Base-by-base conservation (phyloP, 83 land plant genomes). In the Isoetes engelmannii region DNA sequence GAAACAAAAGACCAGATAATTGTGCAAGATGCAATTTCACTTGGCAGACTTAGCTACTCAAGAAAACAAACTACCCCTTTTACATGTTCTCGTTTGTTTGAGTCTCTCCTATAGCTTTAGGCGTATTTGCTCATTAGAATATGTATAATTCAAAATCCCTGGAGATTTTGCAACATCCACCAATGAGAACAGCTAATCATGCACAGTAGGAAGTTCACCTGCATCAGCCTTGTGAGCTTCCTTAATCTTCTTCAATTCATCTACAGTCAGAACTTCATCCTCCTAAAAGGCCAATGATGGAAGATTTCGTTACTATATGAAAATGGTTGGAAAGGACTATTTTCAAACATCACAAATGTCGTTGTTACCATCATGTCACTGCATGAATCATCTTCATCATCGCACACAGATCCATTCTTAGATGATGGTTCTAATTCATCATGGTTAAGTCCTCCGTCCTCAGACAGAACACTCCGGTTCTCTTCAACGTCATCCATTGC, bases 161-260 rank as follows among this genome's bases (percentile, higher is more conserved):
- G 37, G 37, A 28, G 37, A 28, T 28, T 28, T 28, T 28, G 37
- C 37, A 28, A 28, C 37, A 28, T 28, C 37, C 37, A 28, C 37
- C 37, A 28, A 28, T 28, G 37, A 28, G 37, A 28, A 28, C 0
- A 2, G 37, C 37, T 28, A 28, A 28, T 28, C 2, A 28, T 28
- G 0, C 37, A 28, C 0, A 28, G 2, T 28, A 28, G 37, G 0
- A 0, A 20, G 42, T 45, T 37, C 61, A 86, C 92, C 97, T 57
- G 88, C 86, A 86, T 91, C 92, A 42, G 78, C 87, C 80, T 83
- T 83, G 84, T 85, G 87, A 7, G 82, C 87, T 13, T 75, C 85
- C 74, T 86, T 88, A 20, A 91, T 69, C 60, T 84, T 84, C 48
- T 73, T 61, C 56, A 91, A 84, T 63, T 91, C 89, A 61, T 71